These are phyloP conservation scores for Brettanomyces bruxellensis DNA, from an alignment of 805 yeast species.

Conservation along the genomic window DNA sequence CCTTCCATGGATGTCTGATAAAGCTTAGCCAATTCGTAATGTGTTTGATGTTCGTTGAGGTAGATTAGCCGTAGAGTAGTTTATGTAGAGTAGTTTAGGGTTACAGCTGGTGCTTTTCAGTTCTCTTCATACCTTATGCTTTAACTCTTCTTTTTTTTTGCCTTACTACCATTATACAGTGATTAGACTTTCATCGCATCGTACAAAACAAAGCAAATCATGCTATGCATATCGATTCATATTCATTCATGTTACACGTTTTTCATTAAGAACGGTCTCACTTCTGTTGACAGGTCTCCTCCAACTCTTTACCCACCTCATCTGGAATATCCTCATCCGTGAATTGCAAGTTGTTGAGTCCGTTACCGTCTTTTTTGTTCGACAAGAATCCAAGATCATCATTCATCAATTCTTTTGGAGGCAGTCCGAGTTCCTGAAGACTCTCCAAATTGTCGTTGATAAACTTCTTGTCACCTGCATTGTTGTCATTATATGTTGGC, in stretches of 20 bases:
- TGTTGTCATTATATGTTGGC: slow-evolving; percentile 48
- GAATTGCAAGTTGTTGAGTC: slow-evolving; percentile 19
- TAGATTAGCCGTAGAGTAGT: background rate
- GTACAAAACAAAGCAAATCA: no score
- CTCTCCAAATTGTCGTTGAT: slow-evolving; percentile 54
- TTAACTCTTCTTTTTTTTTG: no score
- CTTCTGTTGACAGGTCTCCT: slow-evolving; percentile 46
- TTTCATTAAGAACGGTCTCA: slow-evolving; percentile 1
- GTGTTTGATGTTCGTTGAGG: background rate
- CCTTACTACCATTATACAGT: background rate
- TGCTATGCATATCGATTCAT: no score
- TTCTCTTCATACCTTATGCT: no score
- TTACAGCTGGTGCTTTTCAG: no score
- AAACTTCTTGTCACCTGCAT: slow-evolving; percentile 34
- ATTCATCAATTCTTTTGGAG: slow-evolving; percentile 61
- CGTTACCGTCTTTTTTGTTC: slow-evolving; percentile 13
- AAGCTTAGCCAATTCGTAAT: background rate
- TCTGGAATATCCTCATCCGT: slow-evolving; percentile 45
- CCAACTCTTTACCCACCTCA: slow-evolving; percentile 42
- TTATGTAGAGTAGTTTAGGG: no score
- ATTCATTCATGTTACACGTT: background rate
- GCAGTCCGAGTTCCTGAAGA: slow-evolving; percentile 70
- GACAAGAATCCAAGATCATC: slow-evolving; percentile 32
- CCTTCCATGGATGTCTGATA: slow-evolving; percentile 95
- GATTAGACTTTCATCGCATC: no score